These are phyloP conservation scores for Colletotrichum somersetense DNA, from an alignment of 2,329 filamentous ascomycete species.

Conservation along the genomic window DNA sequence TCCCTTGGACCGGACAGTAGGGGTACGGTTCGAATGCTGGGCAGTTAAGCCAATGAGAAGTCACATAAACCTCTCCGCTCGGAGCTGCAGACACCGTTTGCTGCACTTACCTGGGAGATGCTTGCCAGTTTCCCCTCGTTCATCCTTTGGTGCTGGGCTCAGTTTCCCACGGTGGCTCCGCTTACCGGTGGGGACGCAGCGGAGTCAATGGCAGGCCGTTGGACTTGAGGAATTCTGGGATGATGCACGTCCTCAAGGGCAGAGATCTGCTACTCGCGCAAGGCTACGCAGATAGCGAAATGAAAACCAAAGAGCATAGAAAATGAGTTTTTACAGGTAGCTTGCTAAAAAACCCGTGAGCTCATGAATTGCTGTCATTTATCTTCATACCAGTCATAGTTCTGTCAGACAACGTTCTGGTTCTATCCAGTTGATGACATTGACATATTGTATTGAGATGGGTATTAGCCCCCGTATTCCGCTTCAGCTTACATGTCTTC, in stretches of 20 bases:
- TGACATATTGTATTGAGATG: background rate
- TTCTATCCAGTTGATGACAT: background rate
- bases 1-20: background rate
- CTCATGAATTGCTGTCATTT: background rate
- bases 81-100: background rate
- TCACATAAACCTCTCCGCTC: background rate
- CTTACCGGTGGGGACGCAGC: background rate
- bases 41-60: conserved; percentile 8
- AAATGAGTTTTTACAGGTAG: background rate
- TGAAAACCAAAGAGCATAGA: background rate
- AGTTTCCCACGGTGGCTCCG: background rate
- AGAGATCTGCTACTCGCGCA: background rate
- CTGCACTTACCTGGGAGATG: conserved; percentile 7
- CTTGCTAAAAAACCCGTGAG: too few relatives aligned
- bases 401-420: background rate
- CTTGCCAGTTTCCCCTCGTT: background rate
- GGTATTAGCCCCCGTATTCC: conserved; percentile 9
- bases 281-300: background rate
- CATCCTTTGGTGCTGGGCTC: background rate
- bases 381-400: background rate
- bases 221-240: background rate
- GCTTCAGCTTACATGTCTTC: background rate
- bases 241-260: background rate
- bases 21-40: background rate
- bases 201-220: background rate